Conservation (phyloP, 75 land plant species). For the Picea sitchensis region DNA sequence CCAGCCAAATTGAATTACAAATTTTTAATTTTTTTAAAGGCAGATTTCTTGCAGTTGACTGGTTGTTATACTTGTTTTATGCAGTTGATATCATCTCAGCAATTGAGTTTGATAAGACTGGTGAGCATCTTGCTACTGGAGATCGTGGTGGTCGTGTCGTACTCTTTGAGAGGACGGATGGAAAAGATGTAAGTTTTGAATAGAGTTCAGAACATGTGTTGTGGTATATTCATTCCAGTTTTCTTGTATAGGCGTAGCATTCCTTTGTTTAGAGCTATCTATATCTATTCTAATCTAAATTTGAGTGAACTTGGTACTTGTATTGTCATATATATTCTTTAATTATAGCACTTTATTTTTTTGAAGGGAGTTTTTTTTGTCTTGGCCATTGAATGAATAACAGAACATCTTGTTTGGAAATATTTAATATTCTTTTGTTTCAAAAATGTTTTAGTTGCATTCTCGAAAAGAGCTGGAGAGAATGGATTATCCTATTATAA, state of each 20-base stretch:
- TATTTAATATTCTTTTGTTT: background rate
- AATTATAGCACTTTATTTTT: background rate
- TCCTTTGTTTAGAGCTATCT: background rate
- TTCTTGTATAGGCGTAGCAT: background rate
- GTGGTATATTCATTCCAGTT: background rate
- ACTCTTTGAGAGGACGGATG: slow-evolving; percentile 88
- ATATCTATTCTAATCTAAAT: background rate
- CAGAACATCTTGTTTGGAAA: background rate
- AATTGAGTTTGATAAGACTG: slow-evolving; percentile 90
- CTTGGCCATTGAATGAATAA: background rate
- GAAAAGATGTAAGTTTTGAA: slow-evolving; percentile 53
- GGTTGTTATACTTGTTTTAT: background rate
- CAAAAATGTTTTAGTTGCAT: slow-evolving; percentile 15
- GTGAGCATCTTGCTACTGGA: slow-evolving; percentile 95
- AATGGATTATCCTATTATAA: slow-evolving; percentile 50
- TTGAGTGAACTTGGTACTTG: background rate
- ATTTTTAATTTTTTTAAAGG: background rate
- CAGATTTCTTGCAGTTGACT: background rate
- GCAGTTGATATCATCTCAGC: slow-evolving; percentile 89
- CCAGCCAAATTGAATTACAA: background rate
- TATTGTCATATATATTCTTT: background rate
- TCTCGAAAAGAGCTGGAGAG: slow-evolving; percentile 69
- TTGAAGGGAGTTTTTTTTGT: background rate
- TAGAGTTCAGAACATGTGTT: background rate
- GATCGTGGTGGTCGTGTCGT: slow-evolving; percentile 98